Conservation (phyloP, 2,329 filamentous ascomycete genomes). For the Chrysoporthe puriensis region DNA sequence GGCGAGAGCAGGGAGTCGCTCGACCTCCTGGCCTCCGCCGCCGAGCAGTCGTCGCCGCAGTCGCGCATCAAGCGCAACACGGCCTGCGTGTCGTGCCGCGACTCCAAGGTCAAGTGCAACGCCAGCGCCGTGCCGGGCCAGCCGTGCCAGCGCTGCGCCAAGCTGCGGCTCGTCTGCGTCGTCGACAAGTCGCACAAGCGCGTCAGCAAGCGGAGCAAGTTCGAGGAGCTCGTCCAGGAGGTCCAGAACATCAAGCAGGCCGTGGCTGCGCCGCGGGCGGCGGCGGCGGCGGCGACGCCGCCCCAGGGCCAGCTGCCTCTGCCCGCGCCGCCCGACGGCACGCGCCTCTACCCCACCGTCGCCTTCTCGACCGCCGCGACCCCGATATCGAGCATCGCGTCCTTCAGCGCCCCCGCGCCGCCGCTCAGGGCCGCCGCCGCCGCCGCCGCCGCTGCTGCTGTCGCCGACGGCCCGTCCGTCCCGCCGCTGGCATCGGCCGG, state of each 20-base stretch:
- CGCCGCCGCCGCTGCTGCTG: slow-evolving; percentile 8
- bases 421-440: slow-evolving; percentile 21
- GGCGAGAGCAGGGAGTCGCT: slow-evolving; percentile 28
- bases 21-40: slow-evolving; percentile 28
- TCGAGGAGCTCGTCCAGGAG: slow-evolving; percentile 59
- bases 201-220: slow-evolving; percentile 53
- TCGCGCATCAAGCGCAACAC: slow-evolving; percentile 29
- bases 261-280: slow-evolving; percentile 38
- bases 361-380: slow-evolving; percentile 20
- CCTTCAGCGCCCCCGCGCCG: slow-evolving; percentile 31
- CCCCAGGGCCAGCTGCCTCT: slow-evolving; percentile 22
- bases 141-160: slow-evolving; percentile 50
- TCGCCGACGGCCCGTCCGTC: slow-evolving; percentile 11
- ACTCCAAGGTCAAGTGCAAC: slow-evolving; percentile 48
- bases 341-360: slow-evolving; percentile 19
- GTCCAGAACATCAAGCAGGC: slow-evolving; percentile 59
- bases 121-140: slow-evolving; percentile 43
- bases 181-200: slow-evolving; percentile 53
- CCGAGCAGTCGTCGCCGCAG: slow-evolving; percentile 29
- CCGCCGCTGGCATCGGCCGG: slow-evolving; percentile 33
- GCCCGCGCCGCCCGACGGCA: slow-evolving; percentile 21
- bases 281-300: not conserved
- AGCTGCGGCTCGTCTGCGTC: slow-evolving; percentile 48
- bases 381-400: slow-evolving; percentile 27
- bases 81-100: slow-evolving; percentile 28